These are phyloP conservation scores for Rhododendron griersonianum DNA, from an alignment of 148 eudicot genomes.

Conservation along the genomic window DNA sequence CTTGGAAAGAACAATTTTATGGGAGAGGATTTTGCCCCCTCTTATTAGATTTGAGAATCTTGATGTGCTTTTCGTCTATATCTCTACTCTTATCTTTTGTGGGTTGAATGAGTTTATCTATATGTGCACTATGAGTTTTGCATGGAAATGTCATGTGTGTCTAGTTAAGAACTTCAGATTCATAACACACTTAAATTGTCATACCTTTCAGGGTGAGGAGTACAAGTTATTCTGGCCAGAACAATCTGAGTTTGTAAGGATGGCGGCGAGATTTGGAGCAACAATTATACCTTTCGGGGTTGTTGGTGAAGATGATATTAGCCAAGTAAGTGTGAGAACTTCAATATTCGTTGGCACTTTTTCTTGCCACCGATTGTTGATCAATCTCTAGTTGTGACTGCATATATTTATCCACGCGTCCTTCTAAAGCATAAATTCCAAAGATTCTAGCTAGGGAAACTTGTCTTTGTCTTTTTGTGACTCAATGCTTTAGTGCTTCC, in stretches of 20 bases:
- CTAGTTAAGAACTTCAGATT: neutral
- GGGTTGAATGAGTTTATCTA: neutral
- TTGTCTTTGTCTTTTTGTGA: neutral
- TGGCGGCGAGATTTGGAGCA: conserved; percentile 79
- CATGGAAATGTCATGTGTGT: neutral
- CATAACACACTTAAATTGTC: neutral
- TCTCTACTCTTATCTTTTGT: neutral
- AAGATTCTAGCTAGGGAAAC: neutral
- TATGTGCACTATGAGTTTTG: neutral
- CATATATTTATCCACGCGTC: neutral
- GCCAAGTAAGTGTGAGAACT: conserved; percentile 36
- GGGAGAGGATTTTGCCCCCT: neutral
- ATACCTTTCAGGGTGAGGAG: conserved; percentile 51
- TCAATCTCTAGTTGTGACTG: neutral
- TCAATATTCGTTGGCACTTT: neutral
- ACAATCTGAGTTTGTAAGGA: conserved; percentile 69
- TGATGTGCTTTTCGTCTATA: neutral
- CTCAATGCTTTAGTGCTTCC: neutral
- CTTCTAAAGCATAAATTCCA: neutral
- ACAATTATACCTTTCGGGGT: conserved; percentile 80
- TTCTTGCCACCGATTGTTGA: neutral
- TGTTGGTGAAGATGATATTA: conserved; percentile 77
- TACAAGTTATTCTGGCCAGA: conserved; percentile 74
- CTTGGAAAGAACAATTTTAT: neutral
- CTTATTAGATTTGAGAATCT: neutral